Evolutionary conservation across 768 basidiomycete genomes (phyloP).

Genomic region (Collybia mongolica): DNA sequence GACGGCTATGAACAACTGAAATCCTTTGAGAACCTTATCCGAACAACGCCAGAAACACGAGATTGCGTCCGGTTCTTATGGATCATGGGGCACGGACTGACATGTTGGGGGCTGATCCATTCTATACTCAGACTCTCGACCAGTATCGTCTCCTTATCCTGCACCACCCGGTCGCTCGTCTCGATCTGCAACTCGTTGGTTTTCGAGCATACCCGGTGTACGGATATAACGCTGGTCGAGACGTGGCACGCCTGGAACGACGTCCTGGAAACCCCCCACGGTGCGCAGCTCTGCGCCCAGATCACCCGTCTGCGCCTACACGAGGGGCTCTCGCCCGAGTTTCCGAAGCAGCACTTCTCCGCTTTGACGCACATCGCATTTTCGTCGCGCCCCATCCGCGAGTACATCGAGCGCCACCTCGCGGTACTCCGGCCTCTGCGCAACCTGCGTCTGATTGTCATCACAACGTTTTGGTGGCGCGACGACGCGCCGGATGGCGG

Average conservation of each 20-base stretch:
- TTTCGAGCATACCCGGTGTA: constrained; percentile 10
- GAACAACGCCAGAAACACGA: background rate
- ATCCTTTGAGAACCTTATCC: constrained; percentile 12
- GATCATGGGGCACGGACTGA: constrained; percentile 10
- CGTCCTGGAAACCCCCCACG: constrained; percentile 4
- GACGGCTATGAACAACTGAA: constrained; percentile 3
- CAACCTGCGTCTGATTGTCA: constrained; percentile 9
- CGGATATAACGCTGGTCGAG: constrained; percentile 12
- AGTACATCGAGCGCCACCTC: constrained; percentile 9
- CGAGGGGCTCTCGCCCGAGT: constrained; percentile 11
- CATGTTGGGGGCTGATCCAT: constrained; percentile 8
- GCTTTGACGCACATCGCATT: constrained; percentile 16
- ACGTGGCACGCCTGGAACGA: constrained; percentile 9
- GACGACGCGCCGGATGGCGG: constrained; percentile 1
- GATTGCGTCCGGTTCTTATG: constrained; percentile 13
- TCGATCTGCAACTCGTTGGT: constrained; percentile 7
- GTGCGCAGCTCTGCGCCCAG: constrained; percentile 5
- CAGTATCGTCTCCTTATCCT: constrained; percentile 7
- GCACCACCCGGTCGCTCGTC: constrained; percentile 8
- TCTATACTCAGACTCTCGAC: constrained; percentile 9
- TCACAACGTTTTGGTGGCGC: constrained; percentile 8
- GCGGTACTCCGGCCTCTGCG: constrained; percentile 3
- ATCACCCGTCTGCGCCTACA: constrained; percentile 14
- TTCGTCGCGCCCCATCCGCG: constrained; percentile 7
- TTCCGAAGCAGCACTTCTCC: constrained; percentile 10